Base-by-base conservation (phyloP, 805 yeast genomes). In the Kuraishia cidri region DNA sequence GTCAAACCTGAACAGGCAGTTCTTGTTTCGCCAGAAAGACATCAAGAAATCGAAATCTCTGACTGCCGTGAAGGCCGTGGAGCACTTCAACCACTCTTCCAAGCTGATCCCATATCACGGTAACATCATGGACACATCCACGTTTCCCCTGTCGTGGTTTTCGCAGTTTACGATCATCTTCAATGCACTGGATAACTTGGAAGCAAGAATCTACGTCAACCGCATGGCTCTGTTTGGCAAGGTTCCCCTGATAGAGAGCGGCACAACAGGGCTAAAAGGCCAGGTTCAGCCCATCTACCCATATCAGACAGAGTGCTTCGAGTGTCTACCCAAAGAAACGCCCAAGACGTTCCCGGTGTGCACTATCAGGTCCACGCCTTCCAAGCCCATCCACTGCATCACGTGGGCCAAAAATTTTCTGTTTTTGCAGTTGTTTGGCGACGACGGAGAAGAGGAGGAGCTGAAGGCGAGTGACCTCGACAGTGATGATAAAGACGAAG, bases 401-500 rank as follows among this genome's bases (percentile, higher is more conserved):
- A 95, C 94, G 1, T 92, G 99, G 99, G 94, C 97, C 6, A 92
- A 92, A 51, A 85, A 82, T 45, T 94, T 85, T 48, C 58, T 92
- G 32, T 87, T 92, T 50, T 67, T 73, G 16, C 94, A 86, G 48
- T 61, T 92, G 24, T 90, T 87, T 51, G 77, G 75, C 14, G 75
- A 74, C 30, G 65, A 62, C 31, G 56, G 56, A 8, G 46, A 31
- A 30, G n/a, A n/a, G n/a, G 53, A 44, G 28, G 46, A 46, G 35
- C 34, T 36, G 44, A 51, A 44, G 5, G 64, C 37, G 6, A 39
- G 54, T 6, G 65, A 61, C 5, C 58, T 72, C 37, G 90, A 83
- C 22, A 73, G 80, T 5, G 77, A 73, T 21, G 78, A 79, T 46
- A 64, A 69, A 28, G 72, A 70, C 15, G 88, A 80, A 44, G 69